Evolutionary conservation across 495 filamentous ascomycete species (phyloP).

Genomic region (Arthonia radiata): DNA sequence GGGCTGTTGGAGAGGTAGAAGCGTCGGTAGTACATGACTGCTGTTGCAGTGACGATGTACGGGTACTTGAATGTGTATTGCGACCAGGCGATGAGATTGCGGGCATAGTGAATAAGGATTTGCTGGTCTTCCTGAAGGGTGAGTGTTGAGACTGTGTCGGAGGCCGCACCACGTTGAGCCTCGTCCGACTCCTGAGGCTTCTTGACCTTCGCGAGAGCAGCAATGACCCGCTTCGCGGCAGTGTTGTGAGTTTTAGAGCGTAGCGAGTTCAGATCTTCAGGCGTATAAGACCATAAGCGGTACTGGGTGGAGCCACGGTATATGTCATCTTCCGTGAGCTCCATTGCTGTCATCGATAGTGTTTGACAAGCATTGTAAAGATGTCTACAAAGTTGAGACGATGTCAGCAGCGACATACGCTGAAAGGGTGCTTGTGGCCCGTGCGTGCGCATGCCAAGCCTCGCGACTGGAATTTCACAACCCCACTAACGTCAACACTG

Average conservation of each 20-base stretch:
- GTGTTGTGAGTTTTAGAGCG: conserved; percentile 51
- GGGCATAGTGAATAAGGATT: neutral
- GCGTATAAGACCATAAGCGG: conserved; percentile 79
- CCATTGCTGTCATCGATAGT: no score
- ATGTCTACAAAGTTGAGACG: no score
- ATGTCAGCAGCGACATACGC: no score
- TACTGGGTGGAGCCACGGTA: conserved; percentile 86
- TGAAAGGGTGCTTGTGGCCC: no score
- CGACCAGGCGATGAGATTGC: neutral
- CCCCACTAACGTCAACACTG: no score
- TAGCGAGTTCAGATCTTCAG: conserved; percentile 36
- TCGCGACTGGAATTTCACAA: no score
- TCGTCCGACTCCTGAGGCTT: neutral
- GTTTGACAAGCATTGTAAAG: no score
- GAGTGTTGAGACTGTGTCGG: no score
- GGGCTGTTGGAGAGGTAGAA: conserved; percentile 88
- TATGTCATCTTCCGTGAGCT: conserved; percentile 59
- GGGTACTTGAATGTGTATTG: conserved; percentile 1
- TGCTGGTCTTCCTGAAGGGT: neutral
- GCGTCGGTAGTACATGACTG: conserved; percentile 70
- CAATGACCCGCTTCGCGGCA: conserved; percentile 45
- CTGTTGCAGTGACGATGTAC: conserved; percentile 36
- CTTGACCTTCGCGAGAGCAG: conserved; percentile 18
- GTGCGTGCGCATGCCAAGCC: no score
- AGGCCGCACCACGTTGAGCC: no score